phyloP scores from a whole-genome alignment of 2,329 filamentous ascomycete species.

The Elsinoe batatas region DNA sequence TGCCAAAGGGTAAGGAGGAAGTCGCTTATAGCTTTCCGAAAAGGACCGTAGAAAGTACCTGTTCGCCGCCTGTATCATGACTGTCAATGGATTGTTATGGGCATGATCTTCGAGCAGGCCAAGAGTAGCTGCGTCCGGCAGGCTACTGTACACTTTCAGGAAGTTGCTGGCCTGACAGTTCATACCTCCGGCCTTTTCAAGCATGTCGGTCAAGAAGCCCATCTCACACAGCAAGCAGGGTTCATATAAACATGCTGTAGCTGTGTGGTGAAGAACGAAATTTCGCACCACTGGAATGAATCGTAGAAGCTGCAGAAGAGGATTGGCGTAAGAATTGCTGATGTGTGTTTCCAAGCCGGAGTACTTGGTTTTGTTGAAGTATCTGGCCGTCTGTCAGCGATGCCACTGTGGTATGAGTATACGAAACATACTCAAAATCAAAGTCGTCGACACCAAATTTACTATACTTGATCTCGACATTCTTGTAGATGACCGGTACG shows the following conservation, averaged over 20 bases:
- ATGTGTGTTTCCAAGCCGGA: slow-evolving; percentile 95
- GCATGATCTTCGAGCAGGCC: slow-evolving; percentile 78
- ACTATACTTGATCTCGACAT: slow-evolving; percentile 97
- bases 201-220: slow-evolving; percentile 94
- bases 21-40: slow-evolving; percentile 61
- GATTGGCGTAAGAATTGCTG: slow-evolving; percentile 90
- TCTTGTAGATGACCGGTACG: slow-evolving; percentile 79
- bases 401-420: neutral
- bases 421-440: slow-evolving; percentile 66
- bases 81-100: slow-evolving; percentile 60
- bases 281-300: slow-evolving; percentile 87
- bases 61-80: slow-evolving; percentile 77
- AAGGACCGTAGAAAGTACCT: slow-evolving; percentile 70
- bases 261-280: slow-evolving; percentile 76
- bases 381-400: slow-evolving; percentile 42
- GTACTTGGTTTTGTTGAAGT: slow-evolving; percentile 86
- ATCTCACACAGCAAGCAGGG: slow-evolving; percentile 86
- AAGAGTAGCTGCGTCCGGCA: slow-evolving; percentile 65
- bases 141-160: slow-evolving; percentile 75
- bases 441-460: slow-evolving; percentile 99
- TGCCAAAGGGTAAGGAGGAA: slow-evolving; percentile 50
- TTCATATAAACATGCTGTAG: slow-evolving; percentile 72
- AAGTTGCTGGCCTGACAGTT: slow-evolving; percentile 96
- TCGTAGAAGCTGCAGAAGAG: slow-evolving; percentile 80
- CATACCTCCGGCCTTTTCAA: slow-evolving; percentile 86